These are phyloP conservation scores for Gossypium raimondii DNA, from an alignment of 345 rosid genomes.

Conservation along the genomic window DNA sequence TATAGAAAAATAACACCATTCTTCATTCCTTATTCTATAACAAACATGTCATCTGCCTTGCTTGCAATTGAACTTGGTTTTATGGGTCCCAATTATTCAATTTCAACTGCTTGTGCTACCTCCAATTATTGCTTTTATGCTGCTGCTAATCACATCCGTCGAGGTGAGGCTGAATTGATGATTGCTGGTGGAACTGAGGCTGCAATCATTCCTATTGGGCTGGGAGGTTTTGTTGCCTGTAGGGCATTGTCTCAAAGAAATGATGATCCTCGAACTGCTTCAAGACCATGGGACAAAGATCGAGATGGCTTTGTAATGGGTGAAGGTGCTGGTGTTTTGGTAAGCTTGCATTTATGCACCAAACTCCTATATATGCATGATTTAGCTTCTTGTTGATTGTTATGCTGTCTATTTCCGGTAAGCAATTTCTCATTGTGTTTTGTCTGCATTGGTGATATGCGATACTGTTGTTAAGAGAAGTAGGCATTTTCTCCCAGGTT, in stretches of 20 bases:
- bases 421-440: neutral
- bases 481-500: neutral
- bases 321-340: constrained; percentile 97
- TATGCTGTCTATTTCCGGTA: neutral
- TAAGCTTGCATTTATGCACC: constrained; percentile 32
- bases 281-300: constrained; percentile 96
- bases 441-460: neutral
- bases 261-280: constrained; percentile 95
- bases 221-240: constrained; percentile 98
- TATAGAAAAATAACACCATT: constrained; percentile 84
- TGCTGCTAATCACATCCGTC: constrained; percentile 97
- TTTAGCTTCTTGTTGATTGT: neutral
- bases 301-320: constrained; percentile 99
- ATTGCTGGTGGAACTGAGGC: constrained; percentile 99
- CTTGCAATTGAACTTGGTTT: constrained; percentile 92
- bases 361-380: neutral
- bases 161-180: constrained; percentile 99
- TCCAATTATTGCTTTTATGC: constrained; percentile 96
- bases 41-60: constrained; percentile 96
- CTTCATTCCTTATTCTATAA: constrained; percentile 84
- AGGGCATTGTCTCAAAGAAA: constrained; percentile 97
- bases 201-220: constrained; percentile 88
- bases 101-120: constrained; percentile 96
- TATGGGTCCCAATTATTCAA: constrained; percentile 99
- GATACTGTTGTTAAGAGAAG: neutral